Conservation (phyloP, 805 yeast species). For the Zygosaccharomyces pseudorouxii region DNA sequence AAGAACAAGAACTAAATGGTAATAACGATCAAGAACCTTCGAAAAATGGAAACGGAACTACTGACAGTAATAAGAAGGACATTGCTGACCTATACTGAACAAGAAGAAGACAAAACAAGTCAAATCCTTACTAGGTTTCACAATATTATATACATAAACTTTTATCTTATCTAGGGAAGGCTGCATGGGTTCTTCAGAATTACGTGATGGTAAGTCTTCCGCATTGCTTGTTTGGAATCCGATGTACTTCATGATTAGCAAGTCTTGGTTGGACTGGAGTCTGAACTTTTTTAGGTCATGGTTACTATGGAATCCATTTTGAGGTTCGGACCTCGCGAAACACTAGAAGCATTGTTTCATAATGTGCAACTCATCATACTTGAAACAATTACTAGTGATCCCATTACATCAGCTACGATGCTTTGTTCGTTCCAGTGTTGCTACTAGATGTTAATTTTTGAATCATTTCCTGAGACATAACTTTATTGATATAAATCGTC, state of each 20-base stretch:
- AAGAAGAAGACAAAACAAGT: slow-evolving; percentile 1
- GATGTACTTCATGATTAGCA: not conserved
- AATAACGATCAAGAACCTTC: not conserved
- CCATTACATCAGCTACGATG: not conserved
- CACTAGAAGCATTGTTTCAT: slow-evolving; percentile 8
- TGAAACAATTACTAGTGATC: slow-evolving; percentile 4
- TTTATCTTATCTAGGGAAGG: slow-evolving; percentile 2
- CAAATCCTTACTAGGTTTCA: not conserved
- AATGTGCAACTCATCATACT: not conserved
- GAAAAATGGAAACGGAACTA: not conserved
- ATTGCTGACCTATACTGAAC: slow-evolving; percentile 13
- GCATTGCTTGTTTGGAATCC: not conserved
- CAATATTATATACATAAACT: slow-evolving; percentile 1
- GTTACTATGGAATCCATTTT: slow-evolving; percentile 1
- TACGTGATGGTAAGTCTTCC: not conserved
- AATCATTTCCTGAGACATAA: not conserved
- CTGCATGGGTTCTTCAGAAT: not conserved
- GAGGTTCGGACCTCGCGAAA: slow-evolving; percentile 7
- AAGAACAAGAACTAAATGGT: not conserved
- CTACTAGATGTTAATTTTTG: not conserved
- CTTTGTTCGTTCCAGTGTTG: not conserved
- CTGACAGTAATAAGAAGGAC: slow-evolving; percentile 8
- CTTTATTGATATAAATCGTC: slow-evolving; percentile 1
- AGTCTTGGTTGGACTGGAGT: not conserved
- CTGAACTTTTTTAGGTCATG: not conserved